Evolutionary conservation across 2,329 filamentous ascomycete genomes (phyloP).

Genomic region (Dothidotthia symphoricarpi): DNA sequence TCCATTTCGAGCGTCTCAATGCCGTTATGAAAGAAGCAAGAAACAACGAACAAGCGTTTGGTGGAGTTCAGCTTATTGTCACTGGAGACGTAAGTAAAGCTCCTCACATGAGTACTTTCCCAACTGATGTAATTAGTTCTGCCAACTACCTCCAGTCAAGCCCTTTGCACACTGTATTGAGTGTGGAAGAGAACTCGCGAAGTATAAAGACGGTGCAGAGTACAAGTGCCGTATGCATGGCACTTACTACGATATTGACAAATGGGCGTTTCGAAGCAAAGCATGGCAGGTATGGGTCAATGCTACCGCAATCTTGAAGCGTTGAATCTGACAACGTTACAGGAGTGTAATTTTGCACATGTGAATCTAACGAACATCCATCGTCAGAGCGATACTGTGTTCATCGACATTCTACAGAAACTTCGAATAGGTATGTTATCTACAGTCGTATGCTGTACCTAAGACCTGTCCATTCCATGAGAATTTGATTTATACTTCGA

Average conservation of each 20-base stretch:
- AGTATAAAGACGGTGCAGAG: slow-evolving; percentile 2
- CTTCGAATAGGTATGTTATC: slow-evolving; percentile 37
- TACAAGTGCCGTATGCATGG: slow-evolving; percentile 28
- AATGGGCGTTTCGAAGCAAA: slow-evolving; percentile 60
- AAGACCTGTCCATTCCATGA: too few species aligned
- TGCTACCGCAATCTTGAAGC: too few species aligned
- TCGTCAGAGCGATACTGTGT: slow-evolving; percentile 55
- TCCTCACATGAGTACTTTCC: slow-evolving; percentile 25
- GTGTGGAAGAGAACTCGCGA: slow-evolving; percentile 45
- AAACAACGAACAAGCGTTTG: slow-evolving; percentile 33
- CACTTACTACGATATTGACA: slow-evolving; percentile 50
- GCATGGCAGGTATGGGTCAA: slow-evolving; percentile 48
- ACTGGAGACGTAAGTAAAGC: slow-evolving; percentile 51
- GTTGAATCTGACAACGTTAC: slow-evolving; percentile 2
- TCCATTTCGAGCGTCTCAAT: slow-evolving; percentile 53
- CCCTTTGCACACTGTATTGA: slow-evolving; percentile 55
- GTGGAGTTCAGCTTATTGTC: slow-evolving; percentile 56
- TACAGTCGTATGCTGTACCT: too few species aligned
- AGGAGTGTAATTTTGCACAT: slow-evolving; percentile 53
- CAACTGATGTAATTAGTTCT: slow-evolving; percentile 20
- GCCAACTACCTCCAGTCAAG: slow-evolving; percentile 55
- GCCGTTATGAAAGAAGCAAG: slow-evolving; percentile 47
- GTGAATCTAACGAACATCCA: slow-evolving; percentile 57
- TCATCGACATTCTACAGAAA: slow-evolving; percentile 58
- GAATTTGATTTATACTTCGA: too few species aligned